A percentile compares a stretch with the other conserved stretches of the same genome.
phyloP scores from a whole-genome alignment of 2,329 filamentous ascomycete genomes.

The Aspergillus hiratsukae region DNA sequence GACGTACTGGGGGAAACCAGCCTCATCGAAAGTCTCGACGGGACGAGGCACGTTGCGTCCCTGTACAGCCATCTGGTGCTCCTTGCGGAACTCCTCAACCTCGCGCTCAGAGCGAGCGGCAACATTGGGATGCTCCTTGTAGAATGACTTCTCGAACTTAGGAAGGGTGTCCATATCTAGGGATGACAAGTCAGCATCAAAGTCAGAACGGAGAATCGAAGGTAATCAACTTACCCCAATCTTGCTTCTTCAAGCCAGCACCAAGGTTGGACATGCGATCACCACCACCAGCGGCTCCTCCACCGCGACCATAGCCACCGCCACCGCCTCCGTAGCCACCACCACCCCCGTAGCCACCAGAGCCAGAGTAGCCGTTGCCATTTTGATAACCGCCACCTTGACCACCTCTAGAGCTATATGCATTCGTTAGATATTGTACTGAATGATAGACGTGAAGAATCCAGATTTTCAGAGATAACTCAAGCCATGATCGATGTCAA shows the following conservation, averaged over 20 bases:
- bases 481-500: not conserved
- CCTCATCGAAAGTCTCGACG: conserved; percentile 95
- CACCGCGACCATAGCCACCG: conserved; percentile 36
- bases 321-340: conserved; percentile 31
- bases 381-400: conserved; percentile 50
- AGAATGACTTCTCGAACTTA: conserved; percentile 99
- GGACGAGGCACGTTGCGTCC: conserved; percentile 83
- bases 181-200: conserved; percentile 22
- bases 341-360: conserved; percentile 28
- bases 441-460: not conserved
- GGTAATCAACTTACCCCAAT: conserved; percentile 65
- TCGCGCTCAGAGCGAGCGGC: conserved; percentile 68
- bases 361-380: conserved; percentile 35
- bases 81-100: conserved; percentile 80
- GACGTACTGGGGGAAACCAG: conserved; percentile 92
- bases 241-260: conserved; percentile 77
- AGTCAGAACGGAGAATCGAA: conserved; percentile 1
- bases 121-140: conserved; percentile 88
- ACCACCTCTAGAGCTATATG: conserved; percentile 38
- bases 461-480: not conserved
- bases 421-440: not conserved
- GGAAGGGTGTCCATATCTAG: conserved; percentile 72
- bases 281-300: conserved; percentile 69
- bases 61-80: conserved; percentile 77
- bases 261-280: conserved; percentile 94